Evolutionary conservation across 2,329 filamentous ascomycete genomes (phyloP).

Genomic region (Trichoderma breve): DNA sequence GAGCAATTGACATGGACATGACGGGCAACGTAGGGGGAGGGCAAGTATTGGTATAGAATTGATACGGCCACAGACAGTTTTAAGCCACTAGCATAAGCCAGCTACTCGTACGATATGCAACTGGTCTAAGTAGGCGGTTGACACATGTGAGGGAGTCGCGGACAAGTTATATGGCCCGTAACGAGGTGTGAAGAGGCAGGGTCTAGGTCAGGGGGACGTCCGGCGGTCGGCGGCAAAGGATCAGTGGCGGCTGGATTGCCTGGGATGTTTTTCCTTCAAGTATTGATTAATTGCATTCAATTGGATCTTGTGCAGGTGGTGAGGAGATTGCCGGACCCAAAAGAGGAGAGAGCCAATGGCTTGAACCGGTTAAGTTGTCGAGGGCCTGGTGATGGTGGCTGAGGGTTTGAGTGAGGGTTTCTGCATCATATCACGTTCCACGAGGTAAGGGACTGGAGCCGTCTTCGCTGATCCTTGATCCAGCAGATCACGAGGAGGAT

Average conservation of each 20-base stretch:
- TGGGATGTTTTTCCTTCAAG: neutral
- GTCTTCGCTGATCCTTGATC: constrained; percentile 2
- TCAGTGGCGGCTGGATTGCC: constrained; percentile 8
- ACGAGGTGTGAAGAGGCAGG: neutral
- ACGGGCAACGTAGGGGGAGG: neutral
- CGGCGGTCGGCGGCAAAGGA: constrained; percentile 16
- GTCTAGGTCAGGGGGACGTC: constrained; percentile 15
- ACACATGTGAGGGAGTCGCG: constrained; percentile 3
- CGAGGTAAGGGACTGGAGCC: constrained; percentile 5
- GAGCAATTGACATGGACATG: constrained; percentile 32
- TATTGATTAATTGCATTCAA: neutral
- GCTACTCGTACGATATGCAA: neutral
- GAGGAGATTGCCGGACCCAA: neutral
- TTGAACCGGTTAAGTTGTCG: neutral
- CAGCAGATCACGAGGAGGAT: constrained; percentile 16
- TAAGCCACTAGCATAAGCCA: neutral
- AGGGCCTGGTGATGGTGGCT: neutral
- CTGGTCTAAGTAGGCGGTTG: neutral
- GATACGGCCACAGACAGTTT: neutral
- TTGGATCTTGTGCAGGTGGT: neutral
- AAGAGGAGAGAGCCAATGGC: neutral
- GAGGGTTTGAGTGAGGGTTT: neutral
- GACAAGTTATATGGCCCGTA: neutral
- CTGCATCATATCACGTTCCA: constrained; percentile 8
- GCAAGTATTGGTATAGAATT: neutral